These are phyloP conservation scores for Kitagawia praeruptora DNA, from an alignment of 129 eudicot species.

Conservation along the genomic window DNA sequence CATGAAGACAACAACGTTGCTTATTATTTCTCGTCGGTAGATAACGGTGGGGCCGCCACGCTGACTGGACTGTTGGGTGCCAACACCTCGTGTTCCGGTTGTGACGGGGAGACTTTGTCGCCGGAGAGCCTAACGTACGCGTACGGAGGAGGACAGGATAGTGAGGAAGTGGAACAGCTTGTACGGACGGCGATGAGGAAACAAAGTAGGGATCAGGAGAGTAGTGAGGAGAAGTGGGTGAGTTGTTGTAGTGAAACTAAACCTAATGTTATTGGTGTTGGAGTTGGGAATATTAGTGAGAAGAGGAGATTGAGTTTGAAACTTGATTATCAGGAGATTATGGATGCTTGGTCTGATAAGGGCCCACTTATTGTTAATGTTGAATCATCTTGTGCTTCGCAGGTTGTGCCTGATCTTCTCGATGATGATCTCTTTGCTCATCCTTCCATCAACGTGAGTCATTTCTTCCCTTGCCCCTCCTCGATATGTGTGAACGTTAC, in stretches of 20 bases:
- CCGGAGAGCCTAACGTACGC: conserved; percentile 51
- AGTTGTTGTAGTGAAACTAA: conserved; percentile 20
- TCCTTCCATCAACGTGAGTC: conserved; percentile 26
- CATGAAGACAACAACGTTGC: conserved; percentile 40
- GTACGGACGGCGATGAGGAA: conserved; percentile 78
- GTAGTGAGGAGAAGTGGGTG: conserved; percentile 67
- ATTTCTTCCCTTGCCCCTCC: not conserved
- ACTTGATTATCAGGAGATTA: conserved; percentile 60
- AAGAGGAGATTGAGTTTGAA: conserved; percentile 39
- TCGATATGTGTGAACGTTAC: not conserved
- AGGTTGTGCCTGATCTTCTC: conserved; percentile 56
- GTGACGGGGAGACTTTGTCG: conserved; percentile 23
- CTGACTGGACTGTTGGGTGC: conserved; percentile 49
- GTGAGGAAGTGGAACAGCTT: conserved; percentile 24
- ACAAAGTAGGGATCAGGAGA: conserved; percentile 31
- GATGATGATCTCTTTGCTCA: conserved; percentile 27
- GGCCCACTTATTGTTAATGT: conserved; percentile 45
- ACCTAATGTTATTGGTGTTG: not conserved
- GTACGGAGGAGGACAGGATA: conserved; percentile 29
- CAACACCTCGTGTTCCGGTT: conserved; percentile 10
- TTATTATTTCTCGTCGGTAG: conserved; percentile 47
- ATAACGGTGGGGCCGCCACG: conserved; percentile 45
- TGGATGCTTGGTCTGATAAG: conserved; percentile 70
- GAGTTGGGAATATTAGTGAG: not conserved
- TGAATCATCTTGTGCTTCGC: conserved; percentile 26